Base-by-base conservation (phyloP, 495 filamentous ascomycete species). In the Saxispiralis lemnorum region DNA sequence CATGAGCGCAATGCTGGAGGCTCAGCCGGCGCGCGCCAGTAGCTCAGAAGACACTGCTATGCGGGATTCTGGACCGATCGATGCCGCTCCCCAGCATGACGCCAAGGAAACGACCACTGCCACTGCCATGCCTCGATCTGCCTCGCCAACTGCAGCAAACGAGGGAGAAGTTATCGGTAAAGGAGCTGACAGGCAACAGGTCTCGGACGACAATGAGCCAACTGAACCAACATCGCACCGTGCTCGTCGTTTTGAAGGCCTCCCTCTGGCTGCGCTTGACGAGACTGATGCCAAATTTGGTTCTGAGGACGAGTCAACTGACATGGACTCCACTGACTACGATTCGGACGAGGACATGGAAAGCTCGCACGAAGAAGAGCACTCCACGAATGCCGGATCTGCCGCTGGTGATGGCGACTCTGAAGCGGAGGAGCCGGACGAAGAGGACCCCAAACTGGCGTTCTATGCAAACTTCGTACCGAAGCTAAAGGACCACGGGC, bases 281-380 rank as follows among this genome's bases (percentile, higher is more conserved):
- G 76, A 87, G 44, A 72, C 80, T 37, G 78, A 80, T 53, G 66
- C 71, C 17, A 64, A 71, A 20, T 61, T 84, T 9, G 24, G 24
- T 32, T 62, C 78, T 53, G 79, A 83, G 45, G 79, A 81, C 51
- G 79, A 81, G 47, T 89, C 83, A 9, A 77, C 81, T 6, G 82
- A 88, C 46, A 93, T 94, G 87, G 78, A 86, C 51, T 79, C 45
- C 17, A 33, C 24, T 9, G 38, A 47, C 14, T 44, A 49, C 38
- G 50, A 53, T 39, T 53, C 50, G 32, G 53, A 53, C 20, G 52
- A 86, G 53, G 81, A 88, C 48, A 71, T 81, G 59, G 75, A 73
- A 19, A 78, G 81, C 24, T 78, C 67, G 32, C 77, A 80, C 34
- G 73, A 76, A 9, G 66, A 71, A 10, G 68, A 70, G 21, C 69